phyloP scores from a whole-genome alignment of 129 eudicot genomes.

The Flaveria brownii region DNA sequence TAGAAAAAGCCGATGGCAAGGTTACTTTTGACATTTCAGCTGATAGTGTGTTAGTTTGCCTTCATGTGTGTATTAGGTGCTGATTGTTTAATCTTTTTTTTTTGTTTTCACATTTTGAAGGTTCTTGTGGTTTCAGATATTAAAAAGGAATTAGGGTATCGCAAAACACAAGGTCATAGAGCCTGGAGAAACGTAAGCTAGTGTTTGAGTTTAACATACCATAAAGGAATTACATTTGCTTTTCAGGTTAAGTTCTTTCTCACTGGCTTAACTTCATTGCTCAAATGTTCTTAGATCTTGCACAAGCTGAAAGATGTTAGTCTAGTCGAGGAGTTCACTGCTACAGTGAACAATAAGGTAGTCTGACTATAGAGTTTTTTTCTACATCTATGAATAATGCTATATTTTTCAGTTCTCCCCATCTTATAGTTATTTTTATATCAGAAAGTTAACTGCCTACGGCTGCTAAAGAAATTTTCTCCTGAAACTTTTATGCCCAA shows the following conservation, averaged over 20 bases:
- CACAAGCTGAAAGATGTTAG: slow-evolving; percentile 68
- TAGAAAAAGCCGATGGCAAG: slow-evolving; percentile 86
- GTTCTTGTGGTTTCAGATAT: slow-evolving; percentile 84
- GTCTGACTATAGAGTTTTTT: slow-evolving; percentile 12
- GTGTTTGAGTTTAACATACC: background rate
- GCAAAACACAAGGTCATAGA: slow-evolving; percentile 62
- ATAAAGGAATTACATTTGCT: background rate
- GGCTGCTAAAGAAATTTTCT: slow-evolving; percentile 71
- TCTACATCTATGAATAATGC: background rate
- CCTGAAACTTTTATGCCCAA: slow-evolving; percentile 60
- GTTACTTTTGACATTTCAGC: slow-evolving; percentile 35
- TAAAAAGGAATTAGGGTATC: slow-evolving; percentile 71
- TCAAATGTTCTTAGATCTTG: slow-evolving; percentile 49
- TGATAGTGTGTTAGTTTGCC: slow-evolving; percentile 15
- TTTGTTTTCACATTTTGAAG: slow-evolving; percentile 32
- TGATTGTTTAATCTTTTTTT: slow-evolving; percentile 6
- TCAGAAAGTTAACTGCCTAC: slow-evolving; percentile 77
- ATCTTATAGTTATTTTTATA: slow-evolving; percentile 5
- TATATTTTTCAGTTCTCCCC: slow-evolving; percentile 14
- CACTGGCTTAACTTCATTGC: slow-evolving; percentile 14
- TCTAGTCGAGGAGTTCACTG: slow-evolving; percentile 62
- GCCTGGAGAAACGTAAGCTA: slow-evolving; percentile 82
- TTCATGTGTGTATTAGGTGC: slow-evolving; percentile 9
- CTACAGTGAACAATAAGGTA: slow-evolving; percentile 65
- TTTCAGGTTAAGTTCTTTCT: slow-evolving; percentile 12